Conservation (phyloP, 495 filamentous ascomycete species). For the Podospora conica region DNA sequence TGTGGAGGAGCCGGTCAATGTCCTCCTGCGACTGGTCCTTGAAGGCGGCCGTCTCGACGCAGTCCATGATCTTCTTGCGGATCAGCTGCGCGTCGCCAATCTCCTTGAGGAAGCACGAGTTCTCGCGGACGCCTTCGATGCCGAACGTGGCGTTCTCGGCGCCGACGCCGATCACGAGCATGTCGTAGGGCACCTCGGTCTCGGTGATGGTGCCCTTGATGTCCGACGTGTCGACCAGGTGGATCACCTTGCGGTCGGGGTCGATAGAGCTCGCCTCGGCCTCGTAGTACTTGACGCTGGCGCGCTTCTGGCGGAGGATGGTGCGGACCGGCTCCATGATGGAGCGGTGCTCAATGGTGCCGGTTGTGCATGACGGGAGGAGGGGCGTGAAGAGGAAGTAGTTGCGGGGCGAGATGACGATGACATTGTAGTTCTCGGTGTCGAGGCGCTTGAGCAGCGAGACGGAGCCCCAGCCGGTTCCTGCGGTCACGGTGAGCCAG, state of each 20-base stretch:
- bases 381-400: slow-evolving; percentile 99
- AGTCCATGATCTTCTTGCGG: slow-evolving; percentile 98
- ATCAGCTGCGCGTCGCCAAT: slow-evolving; percentile 92
- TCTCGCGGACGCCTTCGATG: slow-evolving; percentile 88
- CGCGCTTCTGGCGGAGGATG: slow-evolving; percentile 88
- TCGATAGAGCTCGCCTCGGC: slow-evolving; percentile 97
- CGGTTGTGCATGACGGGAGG: slow-evolving; percentile 92
- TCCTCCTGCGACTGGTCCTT: slow-evolving; percentile 92
- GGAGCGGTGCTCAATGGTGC: slow-evolving; percentile 94
- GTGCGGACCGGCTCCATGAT: slow-evolving; percentile 99
- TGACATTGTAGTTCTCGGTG: slow-evolving; percentile 96
- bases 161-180: slow-evolving; percentile 94
- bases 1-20: slow-evolving; percentile 89
- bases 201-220: slow-evolving; percentile 76
- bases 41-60: slow-evolving; percentile 95
- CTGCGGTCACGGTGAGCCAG: slow-evolving; percentile 35
- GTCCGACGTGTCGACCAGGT: slow-evolving; percentile 87
- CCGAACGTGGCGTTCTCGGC: slow-evolving; percentile 99
- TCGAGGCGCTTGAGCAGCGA: slow-evolving; percentile 97
- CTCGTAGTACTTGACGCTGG: slow-evolving; percentile 92
- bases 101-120: slow-evolving; percentile 98
- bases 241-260: slow-evolving; percentile 77
- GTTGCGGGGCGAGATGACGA: slow-evolving; percentile 93
- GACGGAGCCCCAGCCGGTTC: slow-evolving; percentile 94
- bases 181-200: slow-evolving; percentile 94